phyloP scores from a whole-genome alignment of 345 rosid species.

The Populus nigra region DNA sequence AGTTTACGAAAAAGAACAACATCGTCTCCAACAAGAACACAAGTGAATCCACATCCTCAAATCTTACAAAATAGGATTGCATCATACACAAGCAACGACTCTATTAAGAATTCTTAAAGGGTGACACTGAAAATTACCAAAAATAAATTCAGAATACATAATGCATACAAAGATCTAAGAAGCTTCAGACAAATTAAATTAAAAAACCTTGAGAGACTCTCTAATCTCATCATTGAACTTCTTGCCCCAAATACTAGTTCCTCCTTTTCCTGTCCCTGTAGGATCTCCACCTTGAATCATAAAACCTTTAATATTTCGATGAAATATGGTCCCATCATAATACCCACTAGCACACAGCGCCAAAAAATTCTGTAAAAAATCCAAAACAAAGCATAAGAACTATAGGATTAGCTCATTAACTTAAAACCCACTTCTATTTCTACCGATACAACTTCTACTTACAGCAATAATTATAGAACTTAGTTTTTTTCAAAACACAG shows the following conservation, averaged over 20 bases:
- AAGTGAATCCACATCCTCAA: neutral
- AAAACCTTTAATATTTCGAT: conserved; percentile 89
- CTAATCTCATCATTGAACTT: conserved; percentile 96
- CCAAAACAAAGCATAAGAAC: neutral
- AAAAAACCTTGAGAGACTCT: conserved; percentile 86
- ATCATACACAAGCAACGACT: neutral
- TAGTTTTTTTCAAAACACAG: neutral
- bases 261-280: conserved; percentile 93
- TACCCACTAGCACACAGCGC: conserved; percentile 93
- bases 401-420: neutral
- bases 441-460: neutral
- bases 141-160: neutral
- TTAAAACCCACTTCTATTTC: neutral
- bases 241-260: conserved; percentile 97
- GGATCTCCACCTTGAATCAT: conserved; percentile 99
- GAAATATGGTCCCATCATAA: conserved; percentile 86
- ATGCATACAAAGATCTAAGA: neutral
- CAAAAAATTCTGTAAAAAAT: conserved; percentile 73
- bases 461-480: neutral
- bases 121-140: neutral
- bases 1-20: neutral
- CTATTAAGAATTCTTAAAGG: neutral
- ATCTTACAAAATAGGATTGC: neutral
- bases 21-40: neutral
- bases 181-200: neutral